Base-by-base conservation (phyloP, 163 green algal species). In the Smithsoniella earleae region DNA sequence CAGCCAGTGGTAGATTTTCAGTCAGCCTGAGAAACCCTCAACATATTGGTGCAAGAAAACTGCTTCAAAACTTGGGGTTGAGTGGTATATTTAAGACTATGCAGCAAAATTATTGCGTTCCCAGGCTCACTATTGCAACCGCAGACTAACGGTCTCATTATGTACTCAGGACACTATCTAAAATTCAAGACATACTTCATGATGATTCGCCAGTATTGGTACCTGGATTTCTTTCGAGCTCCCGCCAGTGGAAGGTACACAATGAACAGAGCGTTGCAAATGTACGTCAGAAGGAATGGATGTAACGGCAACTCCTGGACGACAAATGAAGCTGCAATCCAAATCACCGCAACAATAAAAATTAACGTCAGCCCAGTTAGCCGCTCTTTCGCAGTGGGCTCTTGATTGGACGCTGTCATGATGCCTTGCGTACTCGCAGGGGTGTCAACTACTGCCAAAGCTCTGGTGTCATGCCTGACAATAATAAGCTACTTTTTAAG, bases 211-310 rank as follows among this genome's bases (percentile, higher is more conserved):
- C 40, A 22, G 40, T 13, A 49, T 49, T 49, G 40, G 40, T 16
- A 62, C 64, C 38, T 46, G 18, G 3, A 5, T 20, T 25, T 74
- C 10, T 28, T 37, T 54, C 36, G 38, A 20, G 55, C 27, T 3
- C n/a, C 16, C 4, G 82, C 55, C 8, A 95, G 36, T 10, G 92
- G 92, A 20, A 96, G 74, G 66, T 92, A 92, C 31, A 96, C 22
- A 2, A 88, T 80, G 78, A 97, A 97, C 1, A 96, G 73, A 43
- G 79, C 86, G 75, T 95, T 97, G 46, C 88, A 88, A 6, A 96
- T 84, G 79, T 92, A 96, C 1, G 91, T 95, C 1, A 97, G 78
- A 40, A 95, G 62, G 8, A 94, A 87, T 2, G 91, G 85, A 28
- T 86, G 74, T 20, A 94, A 76, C 3, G 87, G 79, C 27, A 95